Percentiles rank a stretch among this genome's conserved stretches.
Conservation (phyloP, 2,329 filamentous ascomycete species). For the Acarospora socialis region DNA sequence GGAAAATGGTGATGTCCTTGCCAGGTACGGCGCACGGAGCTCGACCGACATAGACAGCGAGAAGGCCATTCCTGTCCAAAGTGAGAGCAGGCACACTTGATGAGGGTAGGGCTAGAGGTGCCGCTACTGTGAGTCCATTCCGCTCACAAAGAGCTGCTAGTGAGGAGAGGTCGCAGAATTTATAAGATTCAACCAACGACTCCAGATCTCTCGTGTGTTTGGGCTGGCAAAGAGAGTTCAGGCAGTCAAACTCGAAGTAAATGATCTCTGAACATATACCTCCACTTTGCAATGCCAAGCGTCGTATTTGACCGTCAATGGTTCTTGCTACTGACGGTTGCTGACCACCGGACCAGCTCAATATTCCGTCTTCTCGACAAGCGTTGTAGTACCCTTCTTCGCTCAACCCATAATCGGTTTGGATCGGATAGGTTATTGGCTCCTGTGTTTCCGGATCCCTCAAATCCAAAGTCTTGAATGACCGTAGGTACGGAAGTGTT, state of each 20-base stretch:
- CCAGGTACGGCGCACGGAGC: conserved; percentile 20
- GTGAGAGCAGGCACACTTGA: conserved; percentile 22
- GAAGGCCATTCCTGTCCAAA: conserved; percentile 20
- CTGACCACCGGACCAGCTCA: conserved; percentile 12
- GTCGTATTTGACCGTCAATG: conserved; percentile 10
- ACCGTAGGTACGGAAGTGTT: conserved; percentile 15
- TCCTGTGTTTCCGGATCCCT: conserved; percentile 19
- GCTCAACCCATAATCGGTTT: conserved; percentile 18
- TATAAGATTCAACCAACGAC: conserved; percentile 11
- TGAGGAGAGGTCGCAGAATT: conserved; percentile 18
- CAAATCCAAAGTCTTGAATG: conserved; percentile 18
- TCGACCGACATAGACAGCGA: conserved; percentile 25
- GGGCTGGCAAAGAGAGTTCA: conserved; percentile 13
- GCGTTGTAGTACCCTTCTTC: conserved; percentile 19
- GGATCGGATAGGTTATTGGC: conserved; percentile 16
- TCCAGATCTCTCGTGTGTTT: conserved; percentile 12
- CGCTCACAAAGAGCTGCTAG: conserved; percentile 20
- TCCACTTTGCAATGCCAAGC: too few relatives aligned
- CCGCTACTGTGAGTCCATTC: conserved; percentile 20
- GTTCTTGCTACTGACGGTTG: conserved; percentile 8
- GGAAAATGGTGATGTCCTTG: conserved; percentile 22
- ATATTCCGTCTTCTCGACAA: conserved; percentile 14
- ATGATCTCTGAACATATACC: too few relatives aligned
- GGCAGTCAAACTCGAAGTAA: too few relatives aligned
- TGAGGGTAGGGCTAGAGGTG: conserved; percentile 18